phyloP scores from a whole-genome alignment of 495 filamentous ascomycete species.

The Podospora pseudocomata region DNA sequence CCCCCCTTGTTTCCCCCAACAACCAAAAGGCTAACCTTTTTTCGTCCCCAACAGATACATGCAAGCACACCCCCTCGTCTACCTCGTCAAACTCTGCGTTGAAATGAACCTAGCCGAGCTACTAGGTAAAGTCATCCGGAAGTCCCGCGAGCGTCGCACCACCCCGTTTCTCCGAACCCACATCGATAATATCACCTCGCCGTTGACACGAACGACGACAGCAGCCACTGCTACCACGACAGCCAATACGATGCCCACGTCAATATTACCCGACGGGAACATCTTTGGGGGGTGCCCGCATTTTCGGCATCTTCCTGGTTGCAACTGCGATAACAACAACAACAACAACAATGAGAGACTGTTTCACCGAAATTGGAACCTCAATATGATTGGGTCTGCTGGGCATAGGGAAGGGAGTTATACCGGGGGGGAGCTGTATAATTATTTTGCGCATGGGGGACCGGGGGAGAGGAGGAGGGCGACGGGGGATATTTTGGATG shows the following conservation, averaged over 20 bases:
- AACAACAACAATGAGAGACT: neutral
- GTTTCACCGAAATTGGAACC: neutral
- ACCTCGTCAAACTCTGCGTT: slow-evolving; percentile 50
- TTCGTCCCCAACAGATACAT: slow-evolving; percentile 36
- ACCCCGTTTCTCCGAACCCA: neutral
- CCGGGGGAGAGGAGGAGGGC: neutral
- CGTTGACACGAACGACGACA: neutral
- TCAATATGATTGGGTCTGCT: neutral
- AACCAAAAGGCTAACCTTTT: too few species aligned
- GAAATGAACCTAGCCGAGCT: slow-evolving; percentile 54
- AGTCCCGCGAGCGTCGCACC: slow-evolving; percentile 4
- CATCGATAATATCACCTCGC: neutral
- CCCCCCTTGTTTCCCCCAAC: neutral
- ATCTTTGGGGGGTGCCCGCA: neutral
- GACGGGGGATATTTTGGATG: neutral
- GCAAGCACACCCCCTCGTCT: slow-evolving; percentile 51
- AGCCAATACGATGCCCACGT: neutral
- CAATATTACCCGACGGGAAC: neutral
- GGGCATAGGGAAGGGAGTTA: neutral
- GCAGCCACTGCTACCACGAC: neutral
- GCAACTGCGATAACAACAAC: neutral
- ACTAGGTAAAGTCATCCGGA: slow-evolving; percentile 37
- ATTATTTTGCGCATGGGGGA: neutral
- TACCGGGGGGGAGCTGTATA: neutral
- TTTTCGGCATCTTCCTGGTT: too few species aligned